These are phyloP conservation scores for Trichoderma koningiopsis DNA, from an alignment of 2,329 filamentous ascomycete species.

Conservation along the genomic window DNA sequence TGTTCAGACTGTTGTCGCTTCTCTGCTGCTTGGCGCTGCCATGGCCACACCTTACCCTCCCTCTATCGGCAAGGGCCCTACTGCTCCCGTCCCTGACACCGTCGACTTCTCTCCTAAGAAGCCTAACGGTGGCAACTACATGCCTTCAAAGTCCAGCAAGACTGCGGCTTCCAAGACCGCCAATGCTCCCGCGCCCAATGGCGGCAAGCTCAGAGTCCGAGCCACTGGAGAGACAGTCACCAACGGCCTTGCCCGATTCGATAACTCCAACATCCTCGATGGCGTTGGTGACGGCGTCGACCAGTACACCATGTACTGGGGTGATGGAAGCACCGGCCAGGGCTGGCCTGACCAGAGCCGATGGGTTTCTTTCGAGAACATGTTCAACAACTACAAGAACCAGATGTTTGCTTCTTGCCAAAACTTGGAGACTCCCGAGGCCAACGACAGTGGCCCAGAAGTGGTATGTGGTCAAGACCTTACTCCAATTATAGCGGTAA, in stretches of 20 bases:
- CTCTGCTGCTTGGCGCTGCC: constrained; percentile 8
- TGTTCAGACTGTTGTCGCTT: constrained; percentile 10
- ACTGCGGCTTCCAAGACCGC: constrained; percentile 2
- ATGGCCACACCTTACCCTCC: constrained; percentile 20
- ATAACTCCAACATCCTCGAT: constrained; percentile 25
- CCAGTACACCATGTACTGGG: constrained; percentile 33
- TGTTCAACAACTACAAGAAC: constrained; percentile 33
- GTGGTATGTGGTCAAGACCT: not conserved
- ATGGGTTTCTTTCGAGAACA: constrained; percentile 24
- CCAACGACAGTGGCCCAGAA: constrained; percentile 23
- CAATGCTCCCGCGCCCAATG: not conserved
- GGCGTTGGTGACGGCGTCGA: constrained; percentile 32
- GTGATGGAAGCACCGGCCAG: constrained; percentile 14
- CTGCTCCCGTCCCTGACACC: constrained; percentile 2
- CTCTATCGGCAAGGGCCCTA: not conserved
- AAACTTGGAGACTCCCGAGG: constrained; percentile 20
- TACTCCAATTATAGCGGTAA: not conserved
- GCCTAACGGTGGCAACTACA: constrained; percentile 4
- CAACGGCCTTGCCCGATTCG: constrained; percentile 2
- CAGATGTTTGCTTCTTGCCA: constrained; percentile 28
- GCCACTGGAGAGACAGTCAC: constrained; percentile 16
- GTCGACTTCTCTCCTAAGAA: constrained; percentile 18
- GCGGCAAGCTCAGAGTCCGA: not conserved
- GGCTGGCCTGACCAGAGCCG: constrained; percentile 23
- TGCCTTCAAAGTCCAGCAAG: constrained; percentile 8